These are phyloP conservation scores for Salvia rosmarinus DNA, from an alignment of 257 asterid genomes.

Conservation along the genomic window DNA sequence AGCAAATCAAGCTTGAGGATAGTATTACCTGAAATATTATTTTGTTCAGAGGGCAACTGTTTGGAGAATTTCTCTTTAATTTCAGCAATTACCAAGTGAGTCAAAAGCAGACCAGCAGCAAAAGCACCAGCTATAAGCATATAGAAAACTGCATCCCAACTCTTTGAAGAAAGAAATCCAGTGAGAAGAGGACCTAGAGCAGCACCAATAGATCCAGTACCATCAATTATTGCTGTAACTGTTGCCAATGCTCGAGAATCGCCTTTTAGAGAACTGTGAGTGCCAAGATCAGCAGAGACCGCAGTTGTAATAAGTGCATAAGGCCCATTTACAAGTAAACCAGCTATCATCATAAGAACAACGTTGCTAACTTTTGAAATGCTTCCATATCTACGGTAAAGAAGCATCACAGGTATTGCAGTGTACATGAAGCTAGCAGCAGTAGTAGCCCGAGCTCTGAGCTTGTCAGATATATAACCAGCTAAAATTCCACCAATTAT, in stretches of 20 bases:
- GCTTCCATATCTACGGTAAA: conserved; percentile 69
- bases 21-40: conserved; percentile 46
- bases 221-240: conserved; percentile 92
- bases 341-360: conserved; percentile 73
- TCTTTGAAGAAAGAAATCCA: conserved; percentile 69
- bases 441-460: conserved; percentile 81
- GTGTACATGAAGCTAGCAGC: conserved; percentile 77
- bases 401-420: conserved; percentile 72
- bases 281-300: conserved; percentile 86
- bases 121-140: conserved; percentile 74
- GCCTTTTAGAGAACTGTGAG: conserved; percentile 71
- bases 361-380: conserved; percentile 53
- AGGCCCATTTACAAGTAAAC: conserved; percentile 78
- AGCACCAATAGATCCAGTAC: conserved; percentile 91
- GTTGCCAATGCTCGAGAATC: conserved; percentile 88
- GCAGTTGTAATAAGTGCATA: conserved; percentile 93
- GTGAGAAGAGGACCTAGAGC: conserved; percentile 87
- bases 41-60: conserved; percentile 28
- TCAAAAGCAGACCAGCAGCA: conserved; percentile 68
- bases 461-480: conserved; percentile 75
- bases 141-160: conserved; percentile 73
- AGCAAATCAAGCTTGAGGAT: not conserved
- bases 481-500: conserved; percentile 79
- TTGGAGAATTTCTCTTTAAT: conserved; percentile 49
- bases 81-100: conserved; percentile 65